These are phyloP conservation scores for Diaporthe vexans DNA, from an alignment of 2,329 filamentous ascomycete genomes.

Conservation along the genomic window DNA sequence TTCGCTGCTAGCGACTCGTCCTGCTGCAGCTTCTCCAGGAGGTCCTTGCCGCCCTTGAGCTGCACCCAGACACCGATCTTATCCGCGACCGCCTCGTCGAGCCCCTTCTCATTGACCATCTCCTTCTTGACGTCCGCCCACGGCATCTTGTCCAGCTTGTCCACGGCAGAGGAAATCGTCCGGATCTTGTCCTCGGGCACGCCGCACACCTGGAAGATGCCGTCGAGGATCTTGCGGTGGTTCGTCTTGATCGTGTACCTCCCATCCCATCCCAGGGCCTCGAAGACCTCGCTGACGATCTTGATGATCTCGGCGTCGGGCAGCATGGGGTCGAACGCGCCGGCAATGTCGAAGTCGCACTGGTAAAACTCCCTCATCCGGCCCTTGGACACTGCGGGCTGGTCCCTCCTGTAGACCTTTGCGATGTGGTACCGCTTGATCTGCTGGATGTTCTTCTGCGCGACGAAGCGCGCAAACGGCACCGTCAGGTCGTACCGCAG, in stretches of 20 bases:
- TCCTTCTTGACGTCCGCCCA: conserved; percentile 93
- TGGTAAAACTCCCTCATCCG: conserved; percentile 98
- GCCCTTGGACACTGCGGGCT: conserved; percentile 87
- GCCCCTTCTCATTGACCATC: conserved; percentile 93
- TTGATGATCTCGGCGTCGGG: conserved; percentile 91
- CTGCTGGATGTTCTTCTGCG: conserved; percentile 84
- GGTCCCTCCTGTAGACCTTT: conserved; percentile 82
- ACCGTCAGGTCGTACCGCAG: conserved; percentile 91
- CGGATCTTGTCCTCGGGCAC: conserved; percentile 90
- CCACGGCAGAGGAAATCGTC: conserved; percentile 91
- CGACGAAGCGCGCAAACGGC: conserved; percentile 91
- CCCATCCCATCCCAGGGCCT: conserved; percentile 79
- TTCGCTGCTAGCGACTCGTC: conserved; percentile 80
- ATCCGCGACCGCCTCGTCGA: conserved; percentile 83
- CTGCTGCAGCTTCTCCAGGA: conserved; percentile 77
- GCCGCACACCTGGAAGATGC: conserved; percentile 91
- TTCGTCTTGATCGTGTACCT: conserved; percentile 86
- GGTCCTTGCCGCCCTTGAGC: conserved; percentile 75
- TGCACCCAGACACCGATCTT: conserved; percentile 89
- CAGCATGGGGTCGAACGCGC: conserved; percentile 89
- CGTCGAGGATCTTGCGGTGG: conserved; percentile 93
- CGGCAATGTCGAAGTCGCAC: conserved; percentile 96
- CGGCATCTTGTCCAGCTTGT: conserved; percentile 94
- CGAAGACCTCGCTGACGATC: conserved; percentile 88
- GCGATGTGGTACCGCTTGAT: conserved; percentile 97